phyloP scores from a whole-genome alignment of 495 filamentous ascomycete genomes.

The Hypoxylon trugodes region DNA sequence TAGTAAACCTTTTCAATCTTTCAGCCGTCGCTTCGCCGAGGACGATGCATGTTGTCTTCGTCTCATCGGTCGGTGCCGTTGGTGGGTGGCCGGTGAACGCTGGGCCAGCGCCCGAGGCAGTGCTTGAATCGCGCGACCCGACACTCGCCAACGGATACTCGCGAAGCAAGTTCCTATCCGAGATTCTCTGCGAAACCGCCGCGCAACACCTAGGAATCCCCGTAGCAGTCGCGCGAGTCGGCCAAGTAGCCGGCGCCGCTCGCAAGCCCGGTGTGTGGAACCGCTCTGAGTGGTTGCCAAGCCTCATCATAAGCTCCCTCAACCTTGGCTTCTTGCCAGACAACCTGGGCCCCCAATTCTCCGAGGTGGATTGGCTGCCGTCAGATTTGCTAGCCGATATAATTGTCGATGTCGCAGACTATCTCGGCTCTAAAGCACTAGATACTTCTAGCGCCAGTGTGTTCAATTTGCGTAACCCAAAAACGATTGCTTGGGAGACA shows the following conservation, averaged over 20 bases:
- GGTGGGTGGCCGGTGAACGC: conserved; percentile 11
- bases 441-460: background rate
- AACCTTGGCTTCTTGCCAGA: conserved; percentile 15
- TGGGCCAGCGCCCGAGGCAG: conserved; percentile 51
- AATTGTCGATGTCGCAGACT: conserved; percentile 11
- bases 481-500: background rate
- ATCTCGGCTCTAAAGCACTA: background rate
- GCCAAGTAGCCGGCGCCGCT: conserved; percentile 42
- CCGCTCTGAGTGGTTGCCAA: conserved; percentile 27
- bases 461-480: conserved; percentile 24
- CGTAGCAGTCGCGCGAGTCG: conserved; percentile 36
- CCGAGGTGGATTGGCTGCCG: conserved; percentile 22
- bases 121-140: conserved; percentile 42
- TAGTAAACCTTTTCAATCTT: conserved; percentile 54
- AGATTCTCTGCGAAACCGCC: conserved; percentile 56
- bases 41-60: conserved; percentile 51
- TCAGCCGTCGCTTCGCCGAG: conserved; percentile 28
- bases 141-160: conserved; percentile 56
- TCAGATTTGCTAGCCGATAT: conserved; percentile 15
- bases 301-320: conserved; percentile 17
- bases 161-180: conserved; percentile 61
- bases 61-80: conserved; percentile 49
- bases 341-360: conserved; percentile 11
- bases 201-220: conserved; percentile 25
- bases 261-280: conserved; percentile 15